phyloP scores from a whole-genome alignment of 2,329 filamentous ascomycete genomes.

The Coniochaeta ligniaria region DNA sequence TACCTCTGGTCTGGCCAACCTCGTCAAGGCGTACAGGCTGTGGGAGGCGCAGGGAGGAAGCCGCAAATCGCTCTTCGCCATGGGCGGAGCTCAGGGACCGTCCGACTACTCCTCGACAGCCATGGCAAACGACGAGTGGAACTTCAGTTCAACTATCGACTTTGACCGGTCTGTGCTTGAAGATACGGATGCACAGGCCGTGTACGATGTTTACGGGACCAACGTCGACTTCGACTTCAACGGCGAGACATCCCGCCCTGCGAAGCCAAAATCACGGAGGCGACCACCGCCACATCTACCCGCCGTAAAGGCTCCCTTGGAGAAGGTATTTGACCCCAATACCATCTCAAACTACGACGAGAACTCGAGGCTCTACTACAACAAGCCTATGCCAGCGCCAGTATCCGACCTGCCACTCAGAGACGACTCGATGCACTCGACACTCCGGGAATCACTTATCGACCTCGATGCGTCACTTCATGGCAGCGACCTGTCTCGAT shows the following conservation, averaged over 20 bases:
- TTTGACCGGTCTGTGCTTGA: constrained; percentile 53
- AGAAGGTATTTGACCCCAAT: constrained; percentile 60
- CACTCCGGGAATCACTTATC: constrained; percentile 57
- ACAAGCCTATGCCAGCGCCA: constrained; percentile 28
- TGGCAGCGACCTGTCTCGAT: constrained; percentile 47
- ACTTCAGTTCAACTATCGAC: constrained; percentile 58
- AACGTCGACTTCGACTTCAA: constrained; percentile 45
- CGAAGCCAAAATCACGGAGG: constrained; percentile 44
- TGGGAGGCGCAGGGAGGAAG: constrained; percentile 72
- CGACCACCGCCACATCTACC: constrained; percentile 52
- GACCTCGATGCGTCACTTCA: constrained; percentile 55
- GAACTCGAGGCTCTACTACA: constrained; percentile 55
- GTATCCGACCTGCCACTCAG: constrained; percentile 52
- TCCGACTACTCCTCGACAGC: constrained; percentile 34
- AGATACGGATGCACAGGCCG: constrained; percentile 47
- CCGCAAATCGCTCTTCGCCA: constrained; percentile 56
- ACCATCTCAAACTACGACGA: constrained; percentile 59
- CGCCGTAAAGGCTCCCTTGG: constrained; percentile 50
- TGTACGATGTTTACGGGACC: constrained; percentile 50
- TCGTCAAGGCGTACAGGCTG: constrained; percentile 65
- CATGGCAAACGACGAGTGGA: constrained; percentile 55
- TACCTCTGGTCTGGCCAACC: constrained; percentile 51
- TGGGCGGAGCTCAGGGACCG: constrained; percentile 50
- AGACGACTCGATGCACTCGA: constrained; percentile 43
- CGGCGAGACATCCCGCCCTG: constrained; percentile 42